Evolutionary conservation across 2,329 filamentous ascomycete genomes (phyloP).

Genomic region (Camillea tinctor): DNA sequence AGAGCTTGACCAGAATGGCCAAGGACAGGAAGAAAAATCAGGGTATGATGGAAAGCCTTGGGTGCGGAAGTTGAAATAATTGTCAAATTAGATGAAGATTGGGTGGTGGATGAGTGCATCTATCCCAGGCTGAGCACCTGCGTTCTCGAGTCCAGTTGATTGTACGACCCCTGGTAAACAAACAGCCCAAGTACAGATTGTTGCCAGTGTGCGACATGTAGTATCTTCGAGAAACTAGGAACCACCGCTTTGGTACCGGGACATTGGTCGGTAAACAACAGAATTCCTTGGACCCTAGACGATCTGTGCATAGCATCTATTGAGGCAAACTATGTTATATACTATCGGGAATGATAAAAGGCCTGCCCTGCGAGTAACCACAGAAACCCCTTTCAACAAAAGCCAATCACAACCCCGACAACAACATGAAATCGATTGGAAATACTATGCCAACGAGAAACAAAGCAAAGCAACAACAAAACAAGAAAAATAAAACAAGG

Average conservation of each 20-base stretch:
- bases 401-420: background rate
- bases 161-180: background rate
- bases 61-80: too few species aligned
- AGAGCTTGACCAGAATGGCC: too few species aligned
- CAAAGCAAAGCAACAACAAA: background rate
- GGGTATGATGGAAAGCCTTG: too few species aligned
- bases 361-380: background rate
- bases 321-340: too few species aligned
- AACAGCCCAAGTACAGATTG: background rate
- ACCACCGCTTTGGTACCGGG: background rate
- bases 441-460: background rate
- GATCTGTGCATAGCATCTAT: too few species aligned
- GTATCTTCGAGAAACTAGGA: background rate
- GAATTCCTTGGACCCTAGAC: too few species aligned
- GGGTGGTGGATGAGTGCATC: too few species aligned
- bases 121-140: too few species aligned
- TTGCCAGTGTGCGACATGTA: background rate
- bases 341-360: background rate
- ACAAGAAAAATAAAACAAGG: background rate
- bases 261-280: too few species aligned
- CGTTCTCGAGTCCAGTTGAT: background rate
- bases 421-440: background rate
- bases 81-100: too few species aligned
- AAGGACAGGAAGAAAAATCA: too few species aligned
- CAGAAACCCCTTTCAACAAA: background rate